Conservation (phyloP, 345 rosid species). For the Sisymbrium altissimum region DNA sequence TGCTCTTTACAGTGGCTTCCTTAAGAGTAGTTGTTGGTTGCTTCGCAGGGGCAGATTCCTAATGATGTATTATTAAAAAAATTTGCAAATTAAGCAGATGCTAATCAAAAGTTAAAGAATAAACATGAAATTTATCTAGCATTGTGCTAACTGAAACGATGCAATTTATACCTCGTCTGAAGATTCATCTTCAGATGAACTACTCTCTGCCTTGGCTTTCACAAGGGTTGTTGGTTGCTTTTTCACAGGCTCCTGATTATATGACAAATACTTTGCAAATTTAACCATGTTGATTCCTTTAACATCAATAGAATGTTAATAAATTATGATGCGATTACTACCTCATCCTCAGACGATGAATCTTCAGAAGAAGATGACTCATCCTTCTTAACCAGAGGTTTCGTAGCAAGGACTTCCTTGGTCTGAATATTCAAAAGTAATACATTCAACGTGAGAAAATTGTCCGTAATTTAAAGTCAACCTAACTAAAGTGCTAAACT, state of each 20-base stretch:
- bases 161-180: conserved; percentile 31
- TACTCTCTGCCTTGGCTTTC: conserved; percentile 27
- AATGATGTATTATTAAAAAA: not conserved
- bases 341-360: conserved; percentile 34
- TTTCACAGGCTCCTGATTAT: conserved; percentile 29
- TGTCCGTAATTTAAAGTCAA: not conserved
- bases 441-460: not conserved
- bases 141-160: too few species aligned
- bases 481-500: too few species aligned
- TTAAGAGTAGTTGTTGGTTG: not conserved
- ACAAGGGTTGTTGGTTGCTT: conserved; percentile 11
- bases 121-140: not conserved
- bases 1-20: conserved; percentile 22
- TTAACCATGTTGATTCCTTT: not conserved
- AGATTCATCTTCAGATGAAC: conserved; percentile 32
- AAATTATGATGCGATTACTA: not conserved
- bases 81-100: not conserved
- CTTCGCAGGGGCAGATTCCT: conserved; percentile 31
- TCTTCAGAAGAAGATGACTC: conserved; percentile 33
- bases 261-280: not conserved
- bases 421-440: not conserved
- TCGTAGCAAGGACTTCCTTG: conserved; percentile 33
- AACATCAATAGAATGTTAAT: not conserved
- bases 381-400: conserved; percentile 17
- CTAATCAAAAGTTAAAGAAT: not conserved